Evolutionary conservation across 1,284 basidiomycete genomes (phyloP).

Genomic region (Trametes hirsuta): DNA sequence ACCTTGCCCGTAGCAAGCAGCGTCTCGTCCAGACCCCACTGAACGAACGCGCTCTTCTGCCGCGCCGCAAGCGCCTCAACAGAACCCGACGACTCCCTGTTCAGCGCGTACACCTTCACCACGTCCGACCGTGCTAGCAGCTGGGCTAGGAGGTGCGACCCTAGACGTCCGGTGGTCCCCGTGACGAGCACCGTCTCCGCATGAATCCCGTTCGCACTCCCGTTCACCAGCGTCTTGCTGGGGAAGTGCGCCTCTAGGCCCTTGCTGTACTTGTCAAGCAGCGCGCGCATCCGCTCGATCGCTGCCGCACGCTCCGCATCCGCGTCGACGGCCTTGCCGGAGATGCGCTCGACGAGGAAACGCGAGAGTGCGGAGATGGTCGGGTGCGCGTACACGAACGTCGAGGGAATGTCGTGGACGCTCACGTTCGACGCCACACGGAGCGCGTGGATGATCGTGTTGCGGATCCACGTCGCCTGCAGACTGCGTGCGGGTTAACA

Average conservation of each 20-base stretch:
- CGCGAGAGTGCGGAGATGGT: conserved; percentile 30
- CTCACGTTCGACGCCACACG: conserved; percentile 22
- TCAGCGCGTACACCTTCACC: conserved; percentile 36
- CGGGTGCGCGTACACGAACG: conserved; percentile 40
- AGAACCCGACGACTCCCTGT: conserved; percentile 27
- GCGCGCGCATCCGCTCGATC: conserved; percentile 13
- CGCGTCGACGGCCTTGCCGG: conserved; percentile 4
- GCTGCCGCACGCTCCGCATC: conserved; percentile 8
- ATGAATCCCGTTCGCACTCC: neutral
- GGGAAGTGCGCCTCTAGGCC: conserved; percentile 7
- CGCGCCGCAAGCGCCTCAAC: conserved; percentile 22
- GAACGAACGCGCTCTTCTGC: conserved; percentile 32
- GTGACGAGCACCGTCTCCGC: conserved; percentile 38
- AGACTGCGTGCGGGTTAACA: conserved; percentile 26
- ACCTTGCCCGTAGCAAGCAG: conserved; percentile 14
- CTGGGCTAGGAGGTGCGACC: conserved; percentile 34
- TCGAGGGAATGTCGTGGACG: conserved; percentile 23
- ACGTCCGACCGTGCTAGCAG: conserved; percentile 31
- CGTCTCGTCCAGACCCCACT: conserved; percentile 23
- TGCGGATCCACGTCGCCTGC: conserved; percentile 41
- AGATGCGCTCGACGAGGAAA: conserved; percentile 14
- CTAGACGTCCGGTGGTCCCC: conserved; percentile 41
- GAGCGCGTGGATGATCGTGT: conserved; percentile 34
- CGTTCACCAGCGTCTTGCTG: neutral
- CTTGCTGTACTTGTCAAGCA: conserved; percentile 35